Base-by-base conservation (phyloP, 2,329 filamentous ascomycete species). In the Fusarium udum region DNA sequence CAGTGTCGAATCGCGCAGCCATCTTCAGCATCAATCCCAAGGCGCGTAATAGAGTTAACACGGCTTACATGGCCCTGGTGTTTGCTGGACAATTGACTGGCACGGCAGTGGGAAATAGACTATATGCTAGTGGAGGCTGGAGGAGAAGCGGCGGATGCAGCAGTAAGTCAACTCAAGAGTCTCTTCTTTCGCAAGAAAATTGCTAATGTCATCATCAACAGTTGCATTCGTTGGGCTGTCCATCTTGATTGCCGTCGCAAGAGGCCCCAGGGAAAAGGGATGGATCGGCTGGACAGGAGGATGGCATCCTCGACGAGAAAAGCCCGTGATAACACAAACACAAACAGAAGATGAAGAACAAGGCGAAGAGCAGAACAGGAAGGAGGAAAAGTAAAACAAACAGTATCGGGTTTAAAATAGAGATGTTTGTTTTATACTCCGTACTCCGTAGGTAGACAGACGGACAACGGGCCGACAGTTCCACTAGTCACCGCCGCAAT, bases 81-180 rank as follows among this genome's bases (percentile, higher is more conserved):
- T 95, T 95, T 77, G 90, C 88, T 34, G 93, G 93, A 0, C 93
- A 96, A 83, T 75, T 96, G 52, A 91, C 91, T 4, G 93, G 93
- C 0, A 92, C 90, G 0, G 85, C 88, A 4, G 88, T 89, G 9
- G 88, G 89, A 0, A 89, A 88, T 69, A 80, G 84, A 24, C 78
- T 89, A 4, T 89, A 87, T 64, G 86, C 86, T 1, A 76, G 82
- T 36, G 87, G 87, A 3, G 87, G 87, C 0, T 89, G 87, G 87
- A 81, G 78, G 13, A 84, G 82, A 69, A 88, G 86, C 61, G 84
- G 85, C 1, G 82, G 80, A 13, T 83, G 71, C 31, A 77, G 78
- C 62, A 80, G 79, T 80, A 72, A 70, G 72, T 70, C 15, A 26
- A 31, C 13, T 14, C 18, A 16, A 4, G n/a, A 64, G 70, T 18